Conservation (phyloP, 768 basidiomycete genomes). For the Steccherinum ochraceum region DNA sequence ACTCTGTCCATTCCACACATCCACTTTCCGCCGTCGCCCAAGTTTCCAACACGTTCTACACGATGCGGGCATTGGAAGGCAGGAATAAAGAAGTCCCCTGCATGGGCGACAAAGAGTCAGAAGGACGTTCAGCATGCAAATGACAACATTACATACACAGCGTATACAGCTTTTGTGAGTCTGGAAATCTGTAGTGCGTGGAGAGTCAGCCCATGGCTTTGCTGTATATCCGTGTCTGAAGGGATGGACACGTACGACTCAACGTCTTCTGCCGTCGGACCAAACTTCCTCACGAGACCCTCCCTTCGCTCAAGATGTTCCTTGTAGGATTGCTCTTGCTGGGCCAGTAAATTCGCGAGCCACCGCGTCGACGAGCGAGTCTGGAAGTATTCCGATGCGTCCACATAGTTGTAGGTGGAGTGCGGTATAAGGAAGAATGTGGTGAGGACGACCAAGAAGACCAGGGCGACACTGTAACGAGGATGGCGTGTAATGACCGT, state of each 20-base stretch:
- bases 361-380: not conserved
- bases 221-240: no score
- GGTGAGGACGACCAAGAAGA: conserved; percentile 34
- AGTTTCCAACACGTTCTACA: conserved; percentile 35
- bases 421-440: conserved; percentile 44
- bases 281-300: conserved; percentile 47
- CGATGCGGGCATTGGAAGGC: conserved; percentile 42
- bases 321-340: conserved; percentile 39
- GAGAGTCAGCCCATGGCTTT: not conserved
- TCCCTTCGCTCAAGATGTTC: conserved; percentile 35
- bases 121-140: not conserved
- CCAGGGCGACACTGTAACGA: conserved; percentile 41
- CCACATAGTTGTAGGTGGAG: conserved; percentile 26
- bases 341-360: conserved; percentile 10
- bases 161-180: conserved; percentile 12
- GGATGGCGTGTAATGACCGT: conserved; percentile 36
- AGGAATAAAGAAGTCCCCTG: conserved; percentile 52
- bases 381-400: conserved; percentile 12
- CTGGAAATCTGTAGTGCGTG: conserved; percentile 12
- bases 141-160: conserved; percentile 14
- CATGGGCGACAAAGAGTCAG: not conserved
- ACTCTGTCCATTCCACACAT: conserved; percentile 41
- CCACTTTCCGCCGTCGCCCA: conserved; percentile 52
- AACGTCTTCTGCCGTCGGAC: conserved; percentile 43
- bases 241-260: conserved; percentile 30